A percentile compares a stretch with the other conserved stretches of the same genome.
Conservation (phyloP, 2,329 filamentous ascomycete genomes). For the Pleurostoma richardsiae region DNA sequence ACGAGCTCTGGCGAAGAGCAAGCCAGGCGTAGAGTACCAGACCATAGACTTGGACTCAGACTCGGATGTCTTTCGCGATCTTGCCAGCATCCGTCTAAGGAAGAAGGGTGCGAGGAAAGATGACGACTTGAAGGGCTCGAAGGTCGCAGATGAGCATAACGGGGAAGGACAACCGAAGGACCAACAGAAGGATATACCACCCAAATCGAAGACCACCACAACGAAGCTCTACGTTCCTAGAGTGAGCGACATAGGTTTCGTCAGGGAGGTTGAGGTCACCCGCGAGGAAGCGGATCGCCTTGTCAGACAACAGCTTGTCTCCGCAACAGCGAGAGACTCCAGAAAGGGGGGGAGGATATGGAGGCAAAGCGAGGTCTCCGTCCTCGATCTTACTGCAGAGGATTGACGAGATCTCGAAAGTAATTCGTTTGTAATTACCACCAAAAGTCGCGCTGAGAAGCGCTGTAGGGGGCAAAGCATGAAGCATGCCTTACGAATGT, state of each 20-base stretch:
- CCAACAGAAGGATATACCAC: not conserved
- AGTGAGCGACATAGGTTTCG: slow-evolving; percentile 18
- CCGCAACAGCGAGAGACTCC: not conserved
- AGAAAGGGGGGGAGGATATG: slow-evolving; percentile 4
- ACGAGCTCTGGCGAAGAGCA: not conserved
- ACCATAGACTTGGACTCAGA: not conserved
- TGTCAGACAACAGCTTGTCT: slow-evolving; percentile 2
- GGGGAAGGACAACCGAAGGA: too few species aligned
- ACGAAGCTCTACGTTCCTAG: slow-evolving; percentile 18
- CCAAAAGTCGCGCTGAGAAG: too few species aligned
- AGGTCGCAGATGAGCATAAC: too few species aligned
- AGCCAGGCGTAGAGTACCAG: not conserved
- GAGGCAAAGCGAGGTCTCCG: slow-evolving; percentile 13
- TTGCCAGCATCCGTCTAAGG: slow-evolving; percentile 32
- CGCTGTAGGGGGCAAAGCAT: too few species aligned
- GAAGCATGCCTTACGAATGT: too few species aligned
- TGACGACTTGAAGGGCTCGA: too few species aligned
- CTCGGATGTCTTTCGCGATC: slow-evolving; percentile 21
- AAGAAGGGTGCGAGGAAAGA: slow-evolving; percentile 8
- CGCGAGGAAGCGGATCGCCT: slow-evolving; percentile 14
- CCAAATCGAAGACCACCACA: not conserved
- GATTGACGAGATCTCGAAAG: slow-evolving; percentile 7
- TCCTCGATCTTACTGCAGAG: slow-evolving; percentile 17
- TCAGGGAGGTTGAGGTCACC: slow-evolving; percentile 16
- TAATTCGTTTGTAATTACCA: not conserved